Conservation (phyloP, 768 basidiomycete species). For the Russula sp. region DNA sequence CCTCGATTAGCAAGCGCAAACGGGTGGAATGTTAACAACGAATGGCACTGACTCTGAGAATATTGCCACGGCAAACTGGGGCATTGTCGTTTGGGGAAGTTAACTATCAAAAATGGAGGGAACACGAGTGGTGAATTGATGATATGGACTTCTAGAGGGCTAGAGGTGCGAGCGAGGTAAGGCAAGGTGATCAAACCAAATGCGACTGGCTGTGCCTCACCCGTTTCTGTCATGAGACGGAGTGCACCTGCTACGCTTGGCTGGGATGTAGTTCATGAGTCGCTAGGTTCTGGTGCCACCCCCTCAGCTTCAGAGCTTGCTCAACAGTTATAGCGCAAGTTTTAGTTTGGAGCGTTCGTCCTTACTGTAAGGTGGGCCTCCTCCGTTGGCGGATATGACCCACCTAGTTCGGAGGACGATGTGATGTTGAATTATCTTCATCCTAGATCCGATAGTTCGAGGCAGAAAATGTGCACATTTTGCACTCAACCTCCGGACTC, state of each 20-base stretch:
- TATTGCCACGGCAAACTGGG: neutral
- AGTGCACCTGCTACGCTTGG: constrained; percentile 73
- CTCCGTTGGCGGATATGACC: constrained; percentile 32
- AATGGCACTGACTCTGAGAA: too few relatives aligned
- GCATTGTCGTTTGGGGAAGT: too few relatives aligned
- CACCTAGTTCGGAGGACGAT: constrained; percentile 49
- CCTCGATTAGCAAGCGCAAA: neutral
- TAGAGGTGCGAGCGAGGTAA: too few relatives aligned
- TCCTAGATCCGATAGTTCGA: constrained; percentile 93
- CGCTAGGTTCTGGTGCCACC: constrained; percentile 37
- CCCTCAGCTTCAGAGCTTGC: constrained; percentile 31
- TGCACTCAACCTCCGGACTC: constrained; percentile 78
- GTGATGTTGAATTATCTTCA: constrained; percentile 71
- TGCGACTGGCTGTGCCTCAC: too few relatives aligned
- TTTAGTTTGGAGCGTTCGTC: constrained; percentile 36
- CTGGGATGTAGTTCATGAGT: too few relatives aligned
- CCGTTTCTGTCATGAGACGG: constrained; percentile 78
- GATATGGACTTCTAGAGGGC: too few relatives aligned
- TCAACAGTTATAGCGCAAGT: constrained; percentile 39
- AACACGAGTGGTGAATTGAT: too few relatives aligned
- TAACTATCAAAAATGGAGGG: too few relatives aligned
- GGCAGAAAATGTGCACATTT: constrained; percentile 79
- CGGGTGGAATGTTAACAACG: neutral
- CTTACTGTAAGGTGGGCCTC: constrained; percentile 33
- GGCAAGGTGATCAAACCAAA: too few relatives aligned